Conservation (phyloP, 352 stramenopile genomes). For the Ophiocytium majus region DNA sequence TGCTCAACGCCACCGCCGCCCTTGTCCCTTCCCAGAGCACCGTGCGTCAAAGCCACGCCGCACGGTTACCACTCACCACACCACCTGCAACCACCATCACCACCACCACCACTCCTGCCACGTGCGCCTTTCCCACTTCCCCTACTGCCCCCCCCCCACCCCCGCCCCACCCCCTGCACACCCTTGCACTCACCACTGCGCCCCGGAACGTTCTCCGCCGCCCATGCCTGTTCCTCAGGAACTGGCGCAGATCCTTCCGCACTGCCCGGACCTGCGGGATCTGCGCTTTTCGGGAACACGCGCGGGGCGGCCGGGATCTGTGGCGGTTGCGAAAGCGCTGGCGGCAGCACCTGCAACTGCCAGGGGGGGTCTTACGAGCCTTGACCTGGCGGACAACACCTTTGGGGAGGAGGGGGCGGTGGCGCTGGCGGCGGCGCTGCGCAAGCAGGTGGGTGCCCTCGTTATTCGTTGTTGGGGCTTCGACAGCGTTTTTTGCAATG, state of each 20-base stretch:
- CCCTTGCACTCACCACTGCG: neutral
- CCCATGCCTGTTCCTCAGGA: too few relatives aligned
- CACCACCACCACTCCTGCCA: too few relatives aligned
- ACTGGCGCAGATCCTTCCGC: slow-evolving; percentile 71
- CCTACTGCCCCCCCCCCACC: too few relatives aligned
- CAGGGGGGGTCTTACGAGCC: slow-evolving; percentile 66
- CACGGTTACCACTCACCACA: too few relatives aligned
- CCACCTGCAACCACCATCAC: too few relatives aligned
- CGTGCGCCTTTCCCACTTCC: too few relatives aligned
- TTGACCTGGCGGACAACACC: slow-evolving; percentile 90
- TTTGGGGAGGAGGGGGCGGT: slow-evolving; percentile 77
- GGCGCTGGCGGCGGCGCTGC: slow-evolving; percentile 75
- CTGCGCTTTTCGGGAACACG: slow-evolving; percentile 88
- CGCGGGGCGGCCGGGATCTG: slow-evolving; percentile 73
- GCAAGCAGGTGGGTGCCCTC: slow-evolving; percentile 74
- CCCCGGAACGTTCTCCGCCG: too few relatives aligned
- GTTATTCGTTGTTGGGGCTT: slow-evolving; percentile 20
- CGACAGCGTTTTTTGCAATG: too few relatives aligned
- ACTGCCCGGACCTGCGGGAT: slow-evolving; percentile 77
- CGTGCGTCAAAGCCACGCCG: too few relatives aligned
- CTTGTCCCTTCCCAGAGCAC: too few relatives aligned
- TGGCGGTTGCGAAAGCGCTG: slow-evolving; percentile 69
- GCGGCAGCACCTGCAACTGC: slow-evolving; percentile 42
- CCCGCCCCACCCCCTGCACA: neutral
- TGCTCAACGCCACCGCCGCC: too few relatives aligned